Conservation (phyloP, 306 rosid species). For the Cucurbita ficifolia region DNA sequence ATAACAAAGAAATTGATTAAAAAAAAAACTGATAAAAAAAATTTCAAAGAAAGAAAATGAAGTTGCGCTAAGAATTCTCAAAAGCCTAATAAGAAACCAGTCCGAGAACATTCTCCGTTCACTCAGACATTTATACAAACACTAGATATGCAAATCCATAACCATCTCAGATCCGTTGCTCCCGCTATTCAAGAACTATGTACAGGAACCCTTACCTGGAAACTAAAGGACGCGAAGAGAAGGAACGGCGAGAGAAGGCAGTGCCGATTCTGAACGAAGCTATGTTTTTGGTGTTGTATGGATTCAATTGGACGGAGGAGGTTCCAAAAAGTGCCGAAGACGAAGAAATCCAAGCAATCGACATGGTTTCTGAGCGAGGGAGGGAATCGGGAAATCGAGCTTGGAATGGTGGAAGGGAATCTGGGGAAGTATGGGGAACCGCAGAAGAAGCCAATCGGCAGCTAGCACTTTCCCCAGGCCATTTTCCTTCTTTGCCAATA, state of each 20-base stretch:
- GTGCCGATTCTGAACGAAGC: slow-evolving; percentile 6
- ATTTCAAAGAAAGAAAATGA: not conserved
- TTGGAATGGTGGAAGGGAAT: not conserved
- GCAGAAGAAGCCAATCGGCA: not conserved
- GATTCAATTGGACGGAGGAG: slow-evolving; percentile 15
- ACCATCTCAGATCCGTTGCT: not conserved
- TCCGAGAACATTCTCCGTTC: not conserved
- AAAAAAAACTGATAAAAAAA: not conserved
- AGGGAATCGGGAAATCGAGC: not conserved
- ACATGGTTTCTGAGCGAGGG: slow-evolving; percentile 15
- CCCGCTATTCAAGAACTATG: not conserved
- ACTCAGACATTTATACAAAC: not conserved
- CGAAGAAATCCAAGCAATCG: slow-evolving; percentile 14
- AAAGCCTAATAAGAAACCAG: not conserved
- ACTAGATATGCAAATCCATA: not conserved
- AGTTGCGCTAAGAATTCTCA: not conserved
- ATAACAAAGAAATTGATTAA: not conserved
- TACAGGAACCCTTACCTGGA: slow-evolving; percentile 21
- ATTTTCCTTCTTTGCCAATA: not conserved
- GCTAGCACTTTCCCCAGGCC: not conserved
- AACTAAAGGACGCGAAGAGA: slow-evolving; percentile 15
- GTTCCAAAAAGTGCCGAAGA: slow-evolving; percentile 19
- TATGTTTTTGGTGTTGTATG: not conserved
- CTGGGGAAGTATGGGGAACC: not conserved
- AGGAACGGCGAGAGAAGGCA: slow-evolving; percentile 11